A percentile compares a stretch with the other conserved stretches of the same genome.
Evolutionary conservation across 345 rosid genomes (phyloP).

Genomic region (Noccaea caerulescens): DNA sequence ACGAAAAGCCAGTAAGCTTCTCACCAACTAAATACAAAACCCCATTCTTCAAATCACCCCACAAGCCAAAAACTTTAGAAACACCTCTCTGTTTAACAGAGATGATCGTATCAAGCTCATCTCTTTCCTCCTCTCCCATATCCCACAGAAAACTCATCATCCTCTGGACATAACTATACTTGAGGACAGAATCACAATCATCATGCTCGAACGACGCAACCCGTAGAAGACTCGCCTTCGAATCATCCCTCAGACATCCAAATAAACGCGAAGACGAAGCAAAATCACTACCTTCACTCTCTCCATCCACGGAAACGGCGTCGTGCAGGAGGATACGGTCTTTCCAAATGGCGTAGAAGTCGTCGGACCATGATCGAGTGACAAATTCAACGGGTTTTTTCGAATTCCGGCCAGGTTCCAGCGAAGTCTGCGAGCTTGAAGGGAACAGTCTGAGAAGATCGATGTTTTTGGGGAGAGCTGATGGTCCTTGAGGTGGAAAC

Average conservation of each 20-base stretch:
- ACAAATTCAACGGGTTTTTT: constrained; percentile 44
- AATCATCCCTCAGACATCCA: constrained; percentile 36
- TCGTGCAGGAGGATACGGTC: constrained; percentile 56
- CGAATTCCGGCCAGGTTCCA: constrained; percentile 20
- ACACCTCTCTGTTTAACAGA: constrained; percentile 44
- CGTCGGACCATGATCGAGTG: constrained; percentile 66
- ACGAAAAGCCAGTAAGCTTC: constrained; percentile 42
- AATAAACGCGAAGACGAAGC: constrained; percentile 25
- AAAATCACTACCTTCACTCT: constrained; percentile 23
- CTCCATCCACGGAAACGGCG: constrained; percentile 44
- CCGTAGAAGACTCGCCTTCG: constrained; percentile 56
- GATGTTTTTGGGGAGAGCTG: constrained; percentile 81
- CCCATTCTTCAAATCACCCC: constrained; percentile 68
- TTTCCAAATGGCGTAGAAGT: constrained; percentile 68
- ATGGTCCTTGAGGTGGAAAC: constrained; percentile 71
- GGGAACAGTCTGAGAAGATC: constrained; percentile 67
- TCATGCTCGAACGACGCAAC: constrained; percentile 47
- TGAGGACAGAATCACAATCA: constrained; percentile 50
- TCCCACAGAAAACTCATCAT: constrained; percentile 61
- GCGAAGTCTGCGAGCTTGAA: constrained; percentile 24
- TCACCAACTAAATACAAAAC: constrained; percentile 65
- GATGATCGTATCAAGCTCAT: constrained; percentile 54
- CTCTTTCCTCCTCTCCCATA: constrained; percentile 53
- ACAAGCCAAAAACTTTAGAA: constrained; percentile 67
- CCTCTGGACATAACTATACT: constrained; percentile 53